Evolutionary conservation across 1,139 yeast genomes (phyloP), one percentile per base, ranked within the genome.

Genomic region (Nakaseomyces bracarensis): DNA sequence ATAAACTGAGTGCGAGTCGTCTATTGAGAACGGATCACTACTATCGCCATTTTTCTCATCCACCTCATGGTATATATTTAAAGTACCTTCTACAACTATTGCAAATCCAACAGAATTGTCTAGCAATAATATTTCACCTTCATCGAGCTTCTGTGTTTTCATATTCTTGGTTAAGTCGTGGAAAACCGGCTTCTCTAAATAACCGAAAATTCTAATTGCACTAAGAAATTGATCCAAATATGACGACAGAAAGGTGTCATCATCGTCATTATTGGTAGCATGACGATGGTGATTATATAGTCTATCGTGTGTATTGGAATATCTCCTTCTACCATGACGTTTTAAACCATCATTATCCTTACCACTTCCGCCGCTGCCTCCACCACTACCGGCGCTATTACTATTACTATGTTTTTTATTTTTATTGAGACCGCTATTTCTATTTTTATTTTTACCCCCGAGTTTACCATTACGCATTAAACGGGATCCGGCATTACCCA

Each of bases 191-290:
- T 82, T 73, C 52, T 91, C 98, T 43, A 91, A 68, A 60, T 89
- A 89, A 1, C 98, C 98, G 66, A 91, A 91, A 15, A 91, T 85
- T 63, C 86, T 87, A 50, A 91, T 85, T 1, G 96, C 97, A 43
- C 84, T 74, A 39, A 91, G 66, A 53, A 91, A 91, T 57, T 89
- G 95, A 59, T 91, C 96, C 45, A 91, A 67, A 57, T 87, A 89
- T 20, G 77, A 73, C 3, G 61, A 47, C 10, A 51, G 44, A 13
- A 48, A 43, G 4, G 49, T 46, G 20, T 50, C 48, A 25, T 48
- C 47, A 18, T 43, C 44, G 5, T 44, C 28, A 13, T 11, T 21
- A 6, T 13, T 14, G 2, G 34, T 18, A 9, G 11, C 18, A n/a
- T 11, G 34, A n/a, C 9, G 9, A n/a, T 30, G 34, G 22, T 30